phyloP scores from a whole-genome alignment of 2,329 filamentous ascomycete species.

The Diaporthe ilicicola region DNA sequence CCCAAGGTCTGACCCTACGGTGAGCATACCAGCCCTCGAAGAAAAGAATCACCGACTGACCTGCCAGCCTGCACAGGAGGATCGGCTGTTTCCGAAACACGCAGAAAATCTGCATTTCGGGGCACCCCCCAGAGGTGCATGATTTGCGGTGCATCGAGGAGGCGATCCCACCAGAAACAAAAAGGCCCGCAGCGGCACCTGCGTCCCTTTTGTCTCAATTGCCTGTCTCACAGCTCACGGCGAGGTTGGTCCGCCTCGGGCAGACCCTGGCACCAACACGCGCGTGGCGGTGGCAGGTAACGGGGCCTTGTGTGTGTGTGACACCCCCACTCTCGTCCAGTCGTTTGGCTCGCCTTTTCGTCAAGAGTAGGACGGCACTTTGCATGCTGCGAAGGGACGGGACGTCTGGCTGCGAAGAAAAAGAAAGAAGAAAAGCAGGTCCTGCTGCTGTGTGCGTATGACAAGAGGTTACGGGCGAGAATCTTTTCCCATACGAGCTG shows the following conservation, averaged over 20 bases:
- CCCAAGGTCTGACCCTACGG: neutral
- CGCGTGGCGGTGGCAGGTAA: conserved; percentile 24
- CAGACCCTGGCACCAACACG: conserved; percentile 8
- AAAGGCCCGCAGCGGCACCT: neutral
- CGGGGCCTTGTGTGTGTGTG: neutral
- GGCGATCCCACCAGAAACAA: no score
- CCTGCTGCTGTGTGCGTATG: neutral
- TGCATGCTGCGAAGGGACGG: neutral
- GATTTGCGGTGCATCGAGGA: conserved; percentile 23
- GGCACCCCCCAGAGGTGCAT: neutral
- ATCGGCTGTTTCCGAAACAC: conserved; percentile 19
- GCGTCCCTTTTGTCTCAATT: neutral
- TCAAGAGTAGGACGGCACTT: neutral
- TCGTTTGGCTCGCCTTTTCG: neutral
- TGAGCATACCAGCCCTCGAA: neutral
- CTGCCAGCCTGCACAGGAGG: neutral
- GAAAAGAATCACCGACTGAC: neutral
- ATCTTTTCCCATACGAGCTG: neutral
- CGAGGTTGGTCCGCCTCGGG: conserved; percentile 12
- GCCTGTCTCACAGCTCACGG: neutral
- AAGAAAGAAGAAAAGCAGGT: no score
- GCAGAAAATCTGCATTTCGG: conserved; percentile 3
- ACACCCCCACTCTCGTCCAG: neutral
- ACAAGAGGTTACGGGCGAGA: neutral
- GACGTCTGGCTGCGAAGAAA: neutral